Conservation (phyloP, 2,329 filamentous ascomycete genomes). For the Myriosclerotinia scirpicola region DNA sequence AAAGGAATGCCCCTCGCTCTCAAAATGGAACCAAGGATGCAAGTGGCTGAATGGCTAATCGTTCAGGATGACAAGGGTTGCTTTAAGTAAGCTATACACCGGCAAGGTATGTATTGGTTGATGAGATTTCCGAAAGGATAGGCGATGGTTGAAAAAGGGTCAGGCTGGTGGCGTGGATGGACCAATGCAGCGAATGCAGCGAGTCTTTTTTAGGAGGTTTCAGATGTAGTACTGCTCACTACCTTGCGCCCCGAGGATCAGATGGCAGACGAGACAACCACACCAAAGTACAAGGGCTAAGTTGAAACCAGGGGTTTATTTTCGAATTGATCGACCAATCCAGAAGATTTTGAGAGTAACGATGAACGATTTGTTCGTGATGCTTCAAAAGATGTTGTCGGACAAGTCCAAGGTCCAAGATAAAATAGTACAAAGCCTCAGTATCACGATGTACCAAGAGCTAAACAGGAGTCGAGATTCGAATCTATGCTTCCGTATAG, state of each 20-base stretch:
- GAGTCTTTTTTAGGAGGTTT: conserved; percentile 19
- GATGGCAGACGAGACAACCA: conserved; percentile 21
- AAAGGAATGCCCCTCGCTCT: conserved; percentile 25
- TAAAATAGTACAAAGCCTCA: background rate
- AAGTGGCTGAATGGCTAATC: conserved; percentile 19
- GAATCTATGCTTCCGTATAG: conserved; percentile 13
- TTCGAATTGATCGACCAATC: conserved; percentile 1
- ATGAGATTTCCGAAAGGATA: background rate
- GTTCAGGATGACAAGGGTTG: conserved; percentile 18
- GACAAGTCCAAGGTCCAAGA: background rate
- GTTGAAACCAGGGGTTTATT: conserved; percentile 17
- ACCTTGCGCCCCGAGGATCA: conserved; percentile 24
- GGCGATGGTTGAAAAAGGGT: conserved; percentile 17
- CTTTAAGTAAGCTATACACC: conserved; percentile 16
- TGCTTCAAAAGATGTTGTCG: conserved; percentile 13
- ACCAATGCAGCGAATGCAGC: conserved; percentile 17
- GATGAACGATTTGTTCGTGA: conserved; percentile 15
- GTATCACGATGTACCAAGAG: conserved; percentile 15
- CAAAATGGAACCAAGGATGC: conserved; percentile 23
- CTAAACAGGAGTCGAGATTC: conserved; percentile 5
- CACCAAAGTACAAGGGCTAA: conserved; percentile 12
- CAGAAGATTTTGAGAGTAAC: conserved; percentile 8
- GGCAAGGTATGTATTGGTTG: conserved; percentile 15
- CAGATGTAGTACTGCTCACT: conserved; percentile 13
- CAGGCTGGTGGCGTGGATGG: conserved; percentile 22